Percentiles rank a stretch among this genome's conserved stretches.
Conservation (phyloP, 345 rosid species). For the Clarkia xantiana region DNA sequence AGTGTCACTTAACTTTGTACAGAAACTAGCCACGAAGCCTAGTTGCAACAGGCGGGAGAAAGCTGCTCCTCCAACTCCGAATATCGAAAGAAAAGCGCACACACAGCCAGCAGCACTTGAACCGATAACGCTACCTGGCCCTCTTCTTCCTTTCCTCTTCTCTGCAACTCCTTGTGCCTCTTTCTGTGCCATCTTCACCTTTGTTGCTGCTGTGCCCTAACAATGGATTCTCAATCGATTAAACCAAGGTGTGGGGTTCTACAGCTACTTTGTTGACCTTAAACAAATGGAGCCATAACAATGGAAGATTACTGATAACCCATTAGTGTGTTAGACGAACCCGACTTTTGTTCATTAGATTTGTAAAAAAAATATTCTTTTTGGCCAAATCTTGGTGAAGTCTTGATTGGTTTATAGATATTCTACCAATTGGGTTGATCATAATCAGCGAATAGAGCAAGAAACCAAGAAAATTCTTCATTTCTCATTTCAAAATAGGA, state of each 20-base stretch:
- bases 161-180: constrained; percentile 94
- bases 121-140: constrained; percentile 94
- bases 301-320: too few relatives aligned
- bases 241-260: neutral
- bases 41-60: constrained; percentile 53
- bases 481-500: too few relatives aligned
- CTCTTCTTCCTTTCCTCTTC: constrained; percentile 89
- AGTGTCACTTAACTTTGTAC: constrained; percentile 90
- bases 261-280: neutral
- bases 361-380: too few relatives aligned
- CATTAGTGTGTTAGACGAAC: too few relatives aligned
- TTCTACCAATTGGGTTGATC: too few relatives aligned
- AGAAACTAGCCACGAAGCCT: constrained; percentile 90
- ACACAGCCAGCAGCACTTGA: constrained; percentile 96
- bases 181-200: constrained; percentile 90
- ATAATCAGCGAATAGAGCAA: too few relatives aligned
- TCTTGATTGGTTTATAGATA: too few relatives aligned
- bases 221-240: constrained; percentile 8
- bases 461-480: too few relatives aligned
- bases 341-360: too few relatives aligned
- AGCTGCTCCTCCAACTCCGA: constrained; percentile 47
- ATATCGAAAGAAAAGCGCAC: constrained; percentile 63
- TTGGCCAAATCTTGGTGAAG: too few relatives aligned
- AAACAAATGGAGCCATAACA: too few relatives aligned
- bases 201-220: constrained; percentile 90